These are phyloP conservation scores for Hygrophila difformis DNA, from an alignment of 257 asterid species.

Conservation along the genomic window DNA sequence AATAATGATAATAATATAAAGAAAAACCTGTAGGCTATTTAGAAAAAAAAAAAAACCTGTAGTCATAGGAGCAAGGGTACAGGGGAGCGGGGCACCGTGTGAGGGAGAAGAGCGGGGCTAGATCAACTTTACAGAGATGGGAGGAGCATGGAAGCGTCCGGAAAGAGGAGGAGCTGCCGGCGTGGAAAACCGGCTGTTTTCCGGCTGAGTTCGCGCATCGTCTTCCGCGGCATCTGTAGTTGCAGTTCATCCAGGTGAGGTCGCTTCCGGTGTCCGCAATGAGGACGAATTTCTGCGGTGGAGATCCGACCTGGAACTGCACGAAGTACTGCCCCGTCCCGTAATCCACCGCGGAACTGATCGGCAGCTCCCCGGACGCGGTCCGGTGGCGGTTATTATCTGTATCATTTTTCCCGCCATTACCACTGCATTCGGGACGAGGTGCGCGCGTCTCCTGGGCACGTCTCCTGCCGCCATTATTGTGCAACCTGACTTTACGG, in stretches of 20 bases:
- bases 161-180: conserved; percentile 37
- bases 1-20: no score
- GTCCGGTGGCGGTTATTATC: no score
- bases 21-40: no score
- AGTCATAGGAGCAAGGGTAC: conserved; percentile 49
- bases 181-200: conserved; percentile 24
- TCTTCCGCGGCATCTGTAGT: conserved; percentile 23
- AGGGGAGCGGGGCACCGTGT: conserved; percentile 33
- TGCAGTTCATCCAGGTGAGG: conserved; percentile 48
- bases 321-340: conserved; percentile 52
- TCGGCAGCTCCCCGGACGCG: conserved; percentile 21
- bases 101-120: conserved; percentile 40
- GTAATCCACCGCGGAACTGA: conserved; percentile 41
- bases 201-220: conserved; percentile 16
- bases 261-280: conserved; percentile 64
- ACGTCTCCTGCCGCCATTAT: conserved; percentile 9
- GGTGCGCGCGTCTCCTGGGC: conserved; percentile 4
- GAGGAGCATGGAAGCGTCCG: conserved; percentile 47
- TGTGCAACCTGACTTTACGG: not conserved
- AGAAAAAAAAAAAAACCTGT: conserved; percentile 25
- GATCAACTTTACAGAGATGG: conserved; percentile 27
- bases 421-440: conserved; percentile 16
- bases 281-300: conserved; percentile 29
- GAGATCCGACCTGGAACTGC: conserved; percentile 35
- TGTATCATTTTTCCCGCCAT: no score